Evolutionary conservation across 2,329 filamentous ascomycete species (phyloP).

Genomic region (Calonectria honghensis): DNA sequence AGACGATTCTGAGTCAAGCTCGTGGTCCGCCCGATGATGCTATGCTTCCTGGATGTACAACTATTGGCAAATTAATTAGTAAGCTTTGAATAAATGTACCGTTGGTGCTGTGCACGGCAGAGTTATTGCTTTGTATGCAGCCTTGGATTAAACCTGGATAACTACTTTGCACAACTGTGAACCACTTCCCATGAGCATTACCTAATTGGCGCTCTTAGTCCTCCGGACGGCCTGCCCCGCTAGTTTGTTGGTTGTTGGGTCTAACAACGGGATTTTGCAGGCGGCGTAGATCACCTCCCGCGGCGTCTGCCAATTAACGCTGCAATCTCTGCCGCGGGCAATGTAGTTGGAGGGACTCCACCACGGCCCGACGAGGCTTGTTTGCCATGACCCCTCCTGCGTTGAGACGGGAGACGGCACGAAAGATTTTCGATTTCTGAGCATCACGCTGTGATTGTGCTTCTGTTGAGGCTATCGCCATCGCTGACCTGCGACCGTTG

Average conservation of each 20-base stretch:
- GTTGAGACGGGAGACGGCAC: not conserved
- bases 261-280: not conserved
- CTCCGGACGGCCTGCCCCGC: not conserved
- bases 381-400: not conserved
- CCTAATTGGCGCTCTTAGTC: not conserved
- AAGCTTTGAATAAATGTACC: not conserved
- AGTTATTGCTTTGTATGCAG: no score
- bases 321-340: slow-evolving; percentile 1
- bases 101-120: not conserved
- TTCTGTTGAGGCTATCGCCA: not conserved
- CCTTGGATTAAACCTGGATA: not conserved
- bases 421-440: not conserved
- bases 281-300: not conserved
- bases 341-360: not conserved
- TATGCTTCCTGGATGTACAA: not conserved
- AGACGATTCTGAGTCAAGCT: not conserved
- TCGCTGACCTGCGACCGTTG: not conserved
- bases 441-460: not conserved
- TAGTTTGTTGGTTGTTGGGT: not conserved
- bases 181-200: not conserved
- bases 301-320: slow-evolving; percentile 10
- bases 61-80: not conserved
- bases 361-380: not conserved
- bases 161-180: not conserved
- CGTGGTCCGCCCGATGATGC: not conserved